Base-by-base conservation (phyloP, 1,139 yeast genomes). In the Blastobotrys persicus region DNA sequence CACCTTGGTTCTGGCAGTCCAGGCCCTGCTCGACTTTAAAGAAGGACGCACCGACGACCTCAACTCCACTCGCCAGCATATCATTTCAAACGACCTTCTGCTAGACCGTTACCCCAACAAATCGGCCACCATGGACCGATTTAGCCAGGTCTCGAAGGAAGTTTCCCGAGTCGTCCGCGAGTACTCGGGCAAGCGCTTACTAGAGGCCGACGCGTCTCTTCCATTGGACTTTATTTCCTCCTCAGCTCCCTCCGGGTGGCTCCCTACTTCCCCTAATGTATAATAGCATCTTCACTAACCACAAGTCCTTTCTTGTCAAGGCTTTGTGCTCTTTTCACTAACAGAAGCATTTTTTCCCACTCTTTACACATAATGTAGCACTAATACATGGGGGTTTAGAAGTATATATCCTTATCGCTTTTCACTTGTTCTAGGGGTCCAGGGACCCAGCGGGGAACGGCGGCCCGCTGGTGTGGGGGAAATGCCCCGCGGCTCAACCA, bases 61-160 rank as follows among this genome's bases (percentile, higher is more conserved):
- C 18, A 35, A 26, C 18, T 32, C 50, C 11, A 43, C 44, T 9
- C 41, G 45, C 14, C 50, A 46, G 19, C 50, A 46, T 14, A 33
- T 46, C 37, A 46, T 42, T 5, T 11, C 50, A 23, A 49, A 45
- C 26, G 52, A 49, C 14, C 17, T 46, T 11, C 26, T 49, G 17
- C 41, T 49, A 31, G 49, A 49, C 20, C 9, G 32, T 9, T 49
- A 49, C 26, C 47, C 46, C 4, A 26, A 45, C 31, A 43, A 39
- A 28, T 31, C 47, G 14, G n/a, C 19, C 12, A 46, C 49, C 16
- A 49, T 49, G 52, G 47, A 47, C 2, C 47, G 52, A 16, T 46
- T 45, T 26, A 38, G 44, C 12, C 47, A 38, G 23, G 49, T 49
- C 11, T 47, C 48, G 6, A 16, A 26, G 4, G 49, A 49, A 20